Base-by-base conservation (phyloP, 352 stramenopile species). In the Phytopythium mirpurense region DNA sequence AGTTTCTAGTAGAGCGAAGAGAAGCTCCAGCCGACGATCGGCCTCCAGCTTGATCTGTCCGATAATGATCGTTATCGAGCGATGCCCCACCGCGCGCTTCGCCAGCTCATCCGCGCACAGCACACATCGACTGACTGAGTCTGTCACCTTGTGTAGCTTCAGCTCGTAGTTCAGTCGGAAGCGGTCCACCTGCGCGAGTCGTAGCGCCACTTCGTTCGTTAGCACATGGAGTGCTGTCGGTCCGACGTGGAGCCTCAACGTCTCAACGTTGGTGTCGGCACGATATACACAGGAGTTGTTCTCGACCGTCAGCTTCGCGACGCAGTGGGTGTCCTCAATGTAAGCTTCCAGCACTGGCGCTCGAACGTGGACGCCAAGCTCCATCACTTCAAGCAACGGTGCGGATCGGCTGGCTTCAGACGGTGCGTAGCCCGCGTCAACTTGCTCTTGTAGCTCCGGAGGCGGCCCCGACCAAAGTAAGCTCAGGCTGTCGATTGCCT, bases 11-110 rank as follows among this genome's bases (percentile, higher is more conserved):
- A 95, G 37, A 8, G 85, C 83, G 42, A 91, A 95, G 24, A 95
- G 64, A 23, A 95, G 56, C 57, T 90, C 78, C 26, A 95, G 64
- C 15, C 85, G 65, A 43, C 85, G 73, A 59, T 95, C 85, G 9
- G 85, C 85, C 54, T 95, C 85, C 10, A 95, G 55, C 43, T 95
- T 95, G 16, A 95, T 76, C 67, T 93, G 83, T 8, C 83, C 85
- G 42, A 93, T 81, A 1, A 62, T 78, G 46, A 91, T 69, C 18
- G 60, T 64, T 12, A 93, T 51, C 11, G 72, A 79, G 16, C 83
- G 80, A 65, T 93, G 79, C 18, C 70, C 86, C 6, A 77, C 61
- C 23, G 74, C 65, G 31, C 66, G 65, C 38, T 79, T 83, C 3
- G 66, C 55, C 35, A 70, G 81, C 38, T 91, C 83, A 37, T 90